Base-by-base conservation (phyloP, 2,329 filamentous ascomycete species). In the Penicillium sclerotiorum region DNA sequence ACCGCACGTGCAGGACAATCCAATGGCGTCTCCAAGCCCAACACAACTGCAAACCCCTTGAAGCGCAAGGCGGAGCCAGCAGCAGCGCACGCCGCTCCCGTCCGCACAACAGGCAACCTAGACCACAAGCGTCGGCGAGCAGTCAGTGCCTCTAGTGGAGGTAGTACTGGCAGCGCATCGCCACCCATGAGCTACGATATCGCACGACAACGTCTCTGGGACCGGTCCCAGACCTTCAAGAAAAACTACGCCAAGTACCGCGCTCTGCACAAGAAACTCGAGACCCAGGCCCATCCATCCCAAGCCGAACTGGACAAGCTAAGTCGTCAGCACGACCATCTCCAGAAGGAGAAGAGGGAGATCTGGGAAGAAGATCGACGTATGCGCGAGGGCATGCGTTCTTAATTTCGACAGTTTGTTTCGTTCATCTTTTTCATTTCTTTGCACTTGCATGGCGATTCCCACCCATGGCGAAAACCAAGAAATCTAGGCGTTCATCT, bases 231-330 rank as follows among this genome's bases (percentile, higher is more conserved):
- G 48, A 64, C 62, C 41, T 86, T 86, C 66, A 82, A 83, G 61
- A 72, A 71, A 45, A 79, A 78, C 53, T 85, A 86, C 60, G 77
- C 78, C 28, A 77, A 76, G 49, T 86, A 87, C 59, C 75, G 77
- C 57, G 68, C 75, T 59, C 64, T 84, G 58, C 81, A 85, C 63
- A 77, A 79, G 30, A 63, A 69, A 45, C 59, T 79, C 52, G 65
- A 67, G 17, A 59, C 63, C 6, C 66, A 68, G 28, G 53, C 71
- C 25, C 68, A 74, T 47, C 72, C 77, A 3, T 74, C 79, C 8
- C 73, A 71, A 41, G 68, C 74, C 18, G 79, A 85, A 58, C 67
- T 82, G 52, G 75, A 79, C 36, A 73, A 76, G 50, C 61, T 86
- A 45, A 75, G 77, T 61, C 74, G 70, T 50, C 80, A 82, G 75